A percentile compares a stretch with the other conserved stretches of the same genome.
phyloP scores from a whole-genome alignment of 306 rosid genomes.

The Vicia villosa region DNA sequence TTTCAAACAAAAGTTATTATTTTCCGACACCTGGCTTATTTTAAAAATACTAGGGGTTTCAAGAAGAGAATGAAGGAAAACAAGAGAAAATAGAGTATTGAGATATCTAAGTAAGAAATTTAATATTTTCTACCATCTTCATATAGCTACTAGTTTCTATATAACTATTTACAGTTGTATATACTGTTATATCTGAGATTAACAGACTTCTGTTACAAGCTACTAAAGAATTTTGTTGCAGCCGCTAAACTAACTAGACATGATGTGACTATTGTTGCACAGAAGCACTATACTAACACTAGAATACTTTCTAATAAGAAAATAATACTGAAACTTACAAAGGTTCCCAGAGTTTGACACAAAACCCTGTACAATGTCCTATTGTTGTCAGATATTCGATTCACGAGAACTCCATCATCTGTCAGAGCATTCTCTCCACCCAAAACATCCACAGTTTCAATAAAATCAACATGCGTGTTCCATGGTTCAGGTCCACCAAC shows the following conservation, averaged over 20 bases:
- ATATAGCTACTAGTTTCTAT: neutral
- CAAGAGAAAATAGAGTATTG: neutral
- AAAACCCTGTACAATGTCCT: conserved; percentile 64
- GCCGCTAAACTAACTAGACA: neutral
- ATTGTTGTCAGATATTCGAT: conserved; percentile 51
- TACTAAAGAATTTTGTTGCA: conserved; percentile 3
- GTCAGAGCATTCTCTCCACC: conserved; percentile 47
- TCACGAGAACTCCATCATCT: conserved; percentile 59
- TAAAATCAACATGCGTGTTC: conserved; percentile 56
- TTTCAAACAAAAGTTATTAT: conserved; percentile 34
- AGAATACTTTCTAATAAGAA: conserved; percentile 32
- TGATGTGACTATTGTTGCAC: neutral
- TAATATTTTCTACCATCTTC: conserved; percentile 13
- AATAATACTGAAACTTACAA: conserved; percentile 55
- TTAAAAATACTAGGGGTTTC: conserved; percentile 10
- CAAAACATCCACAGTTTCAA: conserved; percentile 52
- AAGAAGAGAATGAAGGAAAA: neutral
- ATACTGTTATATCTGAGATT: neutral
- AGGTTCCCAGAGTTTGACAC: conserved; percentile 72
- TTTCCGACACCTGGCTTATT: conserved; percentile 9
- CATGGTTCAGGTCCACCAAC: conserved; percentile 87
- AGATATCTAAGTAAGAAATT: conserved; percentile 3
- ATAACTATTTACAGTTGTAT: conserved; percentile 10
- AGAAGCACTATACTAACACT: conserved; percentile 7
- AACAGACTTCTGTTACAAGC: neutral